Percentiles rank a stretch among this genome's conserved stretches.
phyloP scores from a whole-genome alignment of 257 asterid species.

The Solanum arcanum region DNA sequence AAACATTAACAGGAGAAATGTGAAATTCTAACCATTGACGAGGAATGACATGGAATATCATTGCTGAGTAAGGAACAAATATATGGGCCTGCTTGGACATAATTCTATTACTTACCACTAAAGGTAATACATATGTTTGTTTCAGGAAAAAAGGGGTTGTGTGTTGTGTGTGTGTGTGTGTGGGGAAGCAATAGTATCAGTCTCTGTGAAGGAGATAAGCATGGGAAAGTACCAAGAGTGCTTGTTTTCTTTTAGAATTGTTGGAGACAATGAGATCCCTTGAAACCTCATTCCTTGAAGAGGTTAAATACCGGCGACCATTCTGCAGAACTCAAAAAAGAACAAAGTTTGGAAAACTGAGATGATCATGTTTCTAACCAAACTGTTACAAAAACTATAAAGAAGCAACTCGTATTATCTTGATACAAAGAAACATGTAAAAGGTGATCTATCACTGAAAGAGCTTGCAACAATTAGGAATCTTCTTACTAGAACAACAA shows the following conservation, averaged over 20 bases:
- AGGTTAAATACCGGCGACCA: slow-evolving; percentile 88
- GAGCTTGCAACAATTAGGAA: not conserved
- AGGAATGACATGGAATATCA: not conserved
- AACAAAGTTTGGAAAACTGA: not conserved
- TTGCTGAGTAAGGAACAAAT: not conserved
- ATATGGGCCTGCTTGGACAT: not conserved
- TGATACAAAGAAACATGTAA: not conserved
- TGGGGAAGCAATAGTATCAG: not conserved
- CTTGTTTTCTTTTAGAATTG: slow-evolving; percentile 84
- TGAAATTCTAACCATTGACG: not conserved
- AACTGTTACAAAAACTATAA: not conserved
- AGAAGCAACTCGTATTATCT: not conserved
- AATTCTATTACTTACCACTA: not conserved
- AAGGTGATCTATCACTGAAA: not conserved
- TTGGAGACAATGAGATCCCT: slow-evolving; percentile 87
- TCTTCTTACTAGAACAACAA: not conserved
- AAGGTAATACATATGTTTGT: not conserved
- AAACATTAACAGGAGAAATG: not conserved
- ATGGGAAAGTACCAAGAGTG: slow-evolving; percentile 61
- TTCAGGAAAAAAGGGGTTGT: not conserved
- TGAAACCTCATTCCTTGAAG: slow-evolving; percentile 94
- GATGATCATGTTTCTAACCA: not conserved
- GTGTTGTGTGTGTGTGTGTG: too few species aligned
- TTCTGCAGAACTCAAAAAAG: slow-evolving; percentile 51
- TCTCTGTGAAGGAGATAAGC: slow-evolving; percentile 5